Evolutionary conservation across 179 eudicot genomes (phyloP).

Genomic region (Amaranthus tricolor): DNA sequence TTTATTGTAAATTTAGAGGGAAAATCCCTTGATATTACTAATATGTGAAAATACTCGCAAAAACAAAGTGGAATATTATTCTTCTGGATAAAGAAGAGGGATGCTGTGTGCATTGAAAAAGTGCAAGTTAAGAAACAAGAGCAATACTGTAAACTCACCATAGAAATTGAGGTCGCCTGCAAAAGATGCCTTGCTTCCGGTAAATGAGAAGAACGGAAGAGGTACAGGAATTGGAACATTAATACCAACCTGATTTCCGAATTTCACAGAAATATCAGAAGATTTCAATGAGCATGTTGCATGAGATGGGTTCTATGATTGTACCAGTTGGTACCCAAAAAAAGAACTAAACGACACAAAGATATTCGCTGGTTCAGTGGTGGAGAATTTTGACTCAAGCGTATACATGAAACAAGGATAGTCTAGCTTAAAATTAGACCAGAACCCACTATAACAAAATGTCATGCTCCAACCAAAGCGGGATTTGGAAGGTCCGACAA

Average conservation of each 20-base stretch:
- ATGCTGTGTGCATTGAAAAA: background rate
- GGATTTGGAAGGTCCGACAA: no score
- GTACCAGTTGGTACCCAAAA: background rate
- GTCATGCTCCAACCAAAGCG: no score
- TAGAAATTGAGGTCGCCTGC: constrained; percentile 97
- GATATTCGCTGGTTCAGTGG: no score
- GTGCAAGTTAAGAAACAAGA: background rate
- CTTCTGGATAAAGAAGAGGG: background rate
- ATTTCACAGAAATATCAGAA: background rate
- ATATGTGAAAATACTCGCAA: no score
- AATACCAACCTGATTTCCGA: constrained; percentile 69
- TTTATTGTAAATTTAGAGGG: no score
- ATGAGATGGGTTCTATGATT: no score
- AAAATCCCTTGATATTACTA: no score
- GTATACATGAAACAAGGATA: background rate
- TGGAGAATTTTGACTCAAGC: background rate
- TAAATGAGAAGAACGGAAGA: constrained; percentile 93
- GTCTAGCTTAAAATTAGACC: background rate
- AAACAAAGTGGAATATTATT: background rate
- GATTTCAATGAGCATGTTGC: background rate
- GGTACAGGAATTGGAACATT: constrained; percentile 98
- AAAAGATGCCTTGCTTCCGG: constrained; percentile 94
- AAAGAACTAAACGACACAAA: background rate
- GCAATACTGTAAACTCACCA: constrained; percentile 41
- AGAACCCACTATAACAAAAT: no score